phyloP scores from a whole-genome alignment of 1,284 basidiomycete genomes.

The Lentinula novae-zelandiae region DNA sequence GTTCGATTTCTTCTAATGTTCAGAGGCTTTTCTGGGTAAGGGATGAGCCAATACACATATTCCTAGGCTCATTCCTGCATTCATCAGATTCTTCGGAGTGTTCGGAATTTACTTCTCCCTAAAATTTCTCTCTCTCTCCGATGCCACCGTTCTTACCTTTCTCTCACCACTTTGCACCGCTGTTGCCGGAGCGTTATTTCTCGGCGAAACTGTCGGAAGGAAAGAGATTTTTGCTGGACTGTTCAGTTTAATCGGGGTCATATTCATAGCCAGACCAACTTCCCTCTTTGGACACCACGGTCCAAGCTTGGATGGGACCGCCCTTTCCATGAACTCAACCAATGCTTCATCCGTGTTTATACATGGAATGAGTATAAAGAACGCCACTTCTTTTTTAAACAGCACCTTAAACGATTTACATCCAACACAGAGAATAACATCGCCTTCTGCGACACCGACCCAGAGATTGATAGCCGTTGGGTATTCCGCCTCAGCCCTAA shows the following conservation, averaged over 20 bases:
- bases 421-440: slow-evolving; percentile 8
- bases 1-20: slow-evolving; percentile 45
- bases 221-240: slow-evolving; percentile 63
- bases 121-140: slow-evolving; percentile 66
- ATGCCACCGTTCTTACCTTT: slow-evolving; percentile 76
- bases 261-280: slow-evolving; percentile 56
- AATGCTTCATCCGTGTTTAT: neutral
- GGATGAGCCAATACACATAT: neutral
- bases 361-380: neutral
- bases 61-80: neutral
- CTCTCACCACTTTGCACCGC: slow-evolving; percentile 68
- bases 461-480: slow-evolving; percentile 50
- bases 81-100: slow-evolving; percentile 54
- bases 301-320: neutral
- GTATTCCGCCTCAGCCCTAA: slow-evolving; percentile 26
- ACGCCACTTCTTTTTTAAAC: slow-evolving; percentile 9
- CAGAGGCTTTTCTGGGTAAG: slow-evolving; percentile 52
- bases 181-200: slow-evolving; percentile 62
- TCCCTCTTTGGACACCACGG: slow-evolving; percentile 38
- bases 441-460: slow-evolving; percentile 27
- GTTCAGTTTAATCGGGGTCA: slow-evolving; percentile 55
- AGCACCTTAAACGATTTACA: slow-evolving; percentile 6
- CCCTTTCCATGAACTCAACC: neutral
- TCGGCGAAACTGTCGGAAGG: slow-evolving; percentile 60
- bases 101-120: slow-evolving; percentile 69